Conservation (phyloP, 1,139 yeast species). For the Chernovozyma sophiae-reginae region DNA sequence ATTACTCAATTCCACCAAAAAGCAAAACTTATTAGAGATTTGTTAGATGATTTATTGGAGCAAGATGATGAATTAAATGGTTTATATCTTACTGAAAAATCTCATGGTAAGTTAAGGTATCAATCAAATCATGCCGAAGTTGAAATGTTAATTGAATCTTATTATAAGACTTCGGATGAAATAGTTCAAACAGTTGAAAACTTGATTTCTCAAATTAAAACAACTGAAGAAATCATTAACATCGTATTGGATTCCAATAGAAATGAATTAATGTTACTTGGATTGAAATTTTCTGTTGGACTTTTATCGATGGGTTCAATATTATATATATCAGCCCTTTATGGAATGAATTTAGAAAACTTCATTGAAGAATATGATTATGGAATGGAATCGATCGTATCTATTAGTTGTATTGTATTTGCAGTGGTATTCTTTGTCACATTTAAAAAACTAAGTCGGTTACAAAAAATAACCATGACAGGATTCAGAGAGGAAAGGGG, state of each 20-base stretch:
- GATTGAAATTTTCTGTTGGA: slow-evolving; percentile 41
- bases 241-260: slow-evolving; percentile 45
- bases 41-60: slow-evolving; percentile 36
- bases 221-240: slow-evolving; percentile 45
- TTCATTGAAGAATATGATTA: slow-evolving; percentile 32
- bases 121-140: slow-evolving; percentile 40
- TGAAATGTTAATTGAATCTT: slow-evolving; percentile 41
- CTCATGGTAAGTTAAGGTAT: slow-evolving; percentile 19
- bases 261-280: slow-evolving; percentile 45
- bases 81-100: slow-evolving; percentile 32
- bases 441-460: slow-evolving; percentile 25
- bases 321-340: slow-evolving; percentile 38
- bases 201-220: slow-evolving; percentile 37
- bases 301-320: slow-evolving; percentile 38
- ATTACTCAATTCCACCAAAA: slow-evolving; percentile 43
- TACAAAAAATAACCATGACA: slow-evolving; percentile 42
- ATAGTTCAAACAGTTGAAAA: slow-evolving; percentile 44
- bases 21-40: slow-evolving; percentile 36
- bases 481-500: slow-evolving; percentile 14
- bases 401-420: slow-evolving; percentile 24
- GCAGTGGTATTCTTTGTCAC: slow-evolving; percentile 23
- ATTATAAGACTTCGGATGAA: slow-evolving; percentile 42
- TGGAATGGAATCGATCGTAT: slow-evolving; percentile 34
- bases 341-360: slow-evolving; percentile 42
- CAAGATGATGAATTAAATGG: slow-evolving; percentile 41